phyloP scores from a whole-genome alignment of 352 stramenopile species.

The Pythium pectinolyticum region DNA sequence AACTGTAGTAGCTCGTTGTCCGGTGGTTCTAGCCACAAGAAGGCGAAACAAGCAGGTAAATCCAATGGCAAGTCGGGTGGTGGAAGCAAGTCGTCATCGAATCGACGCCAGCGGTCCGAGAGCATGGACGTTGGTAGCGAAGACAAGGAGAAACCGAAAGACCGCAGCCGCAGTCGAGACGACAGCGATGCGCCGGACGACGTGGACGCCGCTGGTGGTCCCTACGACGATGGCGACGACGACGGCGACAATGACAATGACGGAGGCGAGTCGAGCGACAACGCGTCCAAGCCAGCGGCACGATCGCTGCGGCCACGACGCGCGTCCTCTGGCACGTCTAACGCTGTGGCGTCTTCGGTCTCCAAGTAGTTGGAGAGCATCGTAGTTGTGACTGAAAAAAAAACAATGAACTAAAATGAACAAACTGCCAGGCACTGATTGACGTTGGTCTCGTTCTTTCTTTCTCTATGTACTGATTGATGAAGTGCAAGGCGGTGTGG shows the following conservation, averaged over 20 bases:
- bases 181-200: constrained; percentile 33
- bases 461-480: too few relatives aligned
- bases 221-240: constrained; percentile 1
- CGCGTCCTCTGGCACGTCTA: constrained; percentile 30
- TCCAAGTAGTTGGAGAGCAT: constrained; percentile 29
- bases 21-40: constrained; percentile 1
- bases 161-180: constrained; percentile 8
- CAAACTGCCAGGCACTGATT: constrained; percentile 30
- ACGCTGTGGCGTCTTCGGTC: constrained; percentile 9
- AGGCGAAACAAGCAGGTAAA: neutral
- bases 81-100: constrained; percentile 6
- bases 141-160: constrained; percentile 18
- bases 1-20: constrained; percentile 31
- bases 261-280: constrained; percentile 53
- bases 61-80: constrained; percentile 13
- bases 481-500: too few relatives aligned
- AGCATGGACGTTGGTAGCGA: constrained; percentile 30
- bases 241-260: constrained; percentile 43
- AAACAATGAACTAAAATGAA: constrained; percentile 46
- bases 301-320: constrained; percentile 63
- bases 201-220: constrained; percentile 27
- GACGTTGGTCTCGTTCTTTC: too few relatives aligned
- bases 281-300: constrained; percentile 32
- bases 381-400: constrained; percentile 3
- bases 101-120: constrained; percentile 28